Conservation (phyloP, 2,329 filamentous ascomycete genomes). For the Phoma sp. region DNA sequence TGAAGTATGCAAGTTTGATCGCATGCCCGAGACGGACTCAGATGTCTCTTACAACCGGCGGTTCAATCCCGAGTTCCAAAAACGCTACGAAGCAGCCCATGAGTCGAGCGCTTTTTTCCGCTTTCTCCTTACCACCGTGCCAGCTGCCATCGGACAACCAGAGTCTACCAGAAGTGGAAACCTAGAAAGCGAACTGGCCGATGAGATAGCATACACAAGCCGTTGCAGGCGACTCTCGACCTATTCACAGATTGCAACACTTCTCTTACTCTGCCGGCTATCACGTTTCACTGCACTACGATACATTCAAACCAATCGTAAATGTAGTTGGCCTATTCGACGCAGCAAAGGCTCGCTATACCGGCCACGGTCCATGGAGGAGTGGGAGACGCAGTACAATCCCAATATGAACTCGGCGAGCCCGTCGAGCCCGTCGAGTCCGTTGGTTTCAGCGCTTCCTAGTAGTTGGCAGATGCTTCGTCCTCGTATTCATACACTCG, state of each 20-base stretch:
- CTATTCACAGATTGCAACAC: conserved; percentile 4
- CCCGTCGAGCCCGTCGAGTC: not conserved
- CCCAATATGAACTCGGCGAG: not conserved
- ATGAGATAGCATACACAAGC: conserved; percentile 7
- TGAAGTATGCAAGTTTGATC: not conserved
- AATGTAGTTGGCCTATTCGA: conserved; percentile 1
- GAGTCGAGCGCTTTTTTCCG: not conserved
- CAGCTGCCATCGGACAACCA: conserved; percentile 1
- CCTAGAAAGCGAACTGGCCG: not conserved
- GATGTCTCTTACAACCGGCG: not conserved
- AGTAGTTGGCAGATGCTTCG: not conserved
- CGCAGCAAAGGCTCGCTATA: conserved; percentile 4
- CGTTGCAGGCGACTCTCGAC: conserved; percentile 6
- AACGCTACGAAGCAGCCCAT: not conserved
- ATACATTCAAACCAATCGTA: not conserved
- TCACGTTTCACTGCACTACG: not conserved
- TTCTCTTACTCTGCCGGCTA: not conserved
- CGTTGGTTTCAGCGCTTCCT: not conserved
- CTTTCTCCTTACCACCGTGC: conserved; percentile 6
- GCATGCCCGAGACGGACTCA: not conserved
- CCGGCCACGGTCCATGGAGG: not conserved
- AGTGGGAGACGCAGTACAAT: not conserved
- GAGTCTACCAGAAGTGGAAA: not conserved
- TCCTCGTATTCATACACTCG: not conserved
- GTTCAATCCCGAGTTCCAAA: not conserved